phyloP scores from a whole-genome alignment of 2,329 filamentous ascomycete genomes.

The Alternaria brassicae region DNA sequence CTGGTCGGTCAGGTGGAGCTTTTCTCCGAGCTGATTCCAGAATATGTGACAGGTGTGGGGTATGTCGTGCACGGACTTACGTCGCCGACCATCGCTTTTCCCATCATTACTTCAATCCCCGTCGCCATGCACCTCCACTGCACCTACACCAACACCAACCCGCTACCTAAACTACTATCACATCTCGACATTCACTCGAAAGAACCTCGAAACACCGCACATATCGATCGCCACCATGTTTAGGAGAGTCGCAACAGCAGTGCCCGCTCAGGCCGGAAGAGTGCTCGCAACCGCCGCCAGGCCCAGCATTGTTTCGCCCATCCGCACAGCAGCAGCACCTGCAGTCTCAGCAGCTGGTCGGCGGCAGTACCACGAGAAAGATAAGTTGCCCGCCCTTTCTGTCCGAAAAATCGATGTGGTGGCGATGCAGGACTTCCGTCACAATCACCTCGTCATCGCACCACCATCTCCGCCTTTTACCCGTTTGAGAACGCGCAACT shows the following conservation, averaged over 20 bases:
- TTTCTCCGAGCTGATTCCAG: constrained; percentile 26
- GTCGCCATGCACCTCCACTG: constrained; percentile 30
- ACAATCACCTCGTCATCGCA: constrained; percentile 12
- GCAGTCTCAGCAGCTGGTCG: constrained; percentile 50
- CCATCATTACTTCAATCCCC: constrained; percentile 27
- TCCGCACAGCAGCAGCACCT: constrained; percentile 54
- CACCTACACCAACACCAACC: constrained; percentile 31
- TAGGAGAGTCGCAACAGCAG: constrained; percentile 62
- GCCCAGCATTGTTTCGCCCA: constrained; percentile 57
- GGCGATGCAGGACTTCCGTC: constrained; percentile 17
- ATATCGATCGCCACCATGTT: constrained; percentile 58
- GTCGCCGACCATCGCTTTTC: constrained; percentile 27
- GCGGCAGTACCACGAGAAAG: constrained; percentile 71
- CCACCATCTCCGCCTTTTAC: not conserved
- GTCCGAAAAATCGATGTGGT: constrained; percentile 10
- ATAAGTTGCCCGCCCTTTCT: constrained; percentile 52
- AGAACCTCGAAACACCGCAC: constrained; percentile 16
- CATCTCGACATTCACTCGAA: not conserved
- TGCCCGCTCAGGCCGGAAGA: constrained; percentile 61
- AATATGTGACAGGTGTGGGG: constrained; percentile 30
- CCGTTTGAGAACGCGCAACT: constrained; percentile 41
- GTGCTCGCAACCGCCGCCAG: constrained; percentile 58
- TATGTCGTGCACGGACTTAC: constrained; percentile 33
- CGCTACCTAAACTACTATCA: constrained; percentile 9
- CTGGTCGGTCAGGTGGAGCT: constrained; percentile 11